Base-by-base conservation (phyloP, 441 rosid genomes). In the Populus hybrid region DNA sequence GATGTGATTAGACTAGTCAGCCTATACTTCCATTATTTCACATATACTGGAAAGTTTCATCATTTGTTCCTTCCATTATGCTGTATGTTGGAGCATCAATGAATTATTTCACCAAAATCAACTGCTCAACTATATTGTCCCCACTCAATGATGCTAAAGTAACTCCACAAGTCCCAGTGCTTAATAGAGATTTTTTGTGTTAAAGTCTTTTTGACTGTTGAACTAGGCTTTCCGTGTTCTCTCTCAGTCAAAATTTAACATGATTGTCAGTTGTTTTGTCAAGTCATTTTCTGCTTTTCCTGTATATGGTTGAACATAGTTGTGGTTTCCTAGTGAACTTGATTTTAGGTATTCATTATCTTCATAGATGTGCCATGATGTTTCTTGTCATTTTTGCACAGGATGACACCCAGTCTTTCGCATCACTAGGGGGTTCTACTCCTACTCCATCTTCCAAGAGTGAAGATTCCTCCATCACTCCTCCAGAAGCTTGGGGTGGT, bases 401-500 rank as follows among this genome's bases (percentile, higher is more conserved):
- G 99, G 97, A 91, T 80, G 97, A 92, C 46, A 65, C 76, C 30
- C 84, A 79, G 80, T 84, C 91, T 77, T 87, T 86, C 42, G 12
- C 90, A 3, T 28, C 82, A 67, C 77, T 87, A 65, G 83, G 80
- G 75, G 93, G 84, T 61, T 82, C 95, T 59, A 81, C 86, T 50
- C 91, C 92, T 42, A 30, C 91, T 76, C 87, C 91, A 80, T 83
- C 98, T 79, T 85, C 93, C 75, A 90, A 87, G 85, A 88, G 81
- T 70, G 98, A 90, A 82, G 93, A 93, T 53, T 75, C 94, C 73
- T 87, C 95, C 46, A 84, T 90, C 80, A 93, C 97, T 77, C 99
- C 98, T 82, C 99, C 99, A 74, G 98, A 96, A 88, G 97, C 99
- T 78, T 96, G 99, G 98, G 99, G 98, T 70, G 98, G 98, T 72